These are phyloP conservation scores for Cystoisospora suis DNA, from an alignment of 169 alveolate species.

Conservation along the genomic window DNA sequence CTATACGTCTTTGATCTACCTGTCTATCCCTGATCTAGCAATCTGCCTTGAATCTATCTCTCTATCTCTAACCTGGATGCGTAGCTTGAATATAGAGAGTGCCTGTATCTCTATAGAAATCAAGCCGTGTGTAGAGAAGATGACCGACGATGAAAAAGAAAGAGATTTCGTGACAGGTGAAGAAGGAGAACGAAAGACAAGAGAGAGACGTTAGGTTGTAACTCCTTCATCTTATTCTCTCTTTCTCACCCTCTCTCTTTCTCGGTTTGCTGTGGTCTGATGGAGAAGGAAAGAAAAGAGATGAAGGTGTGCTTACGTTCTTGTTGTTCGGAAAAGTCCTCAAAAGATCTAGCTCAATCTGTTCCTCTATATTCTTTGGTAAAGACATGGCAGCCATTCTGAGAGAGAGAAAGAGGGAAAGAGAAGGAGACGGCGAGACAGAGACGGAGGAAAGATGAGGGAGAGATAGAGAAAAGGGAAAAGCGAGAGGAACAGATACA, in stretches of 20 bases:
- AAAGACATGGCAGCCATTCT: conserved; percentile 75
- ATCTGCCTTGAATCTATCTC: too few species aligned
- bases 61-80: too few species aligned
- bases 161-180: too few species aligned
- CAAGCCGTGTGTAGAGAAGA: too few species aligned
- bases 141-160: too few species aligned
- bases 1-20: too few species aligned
- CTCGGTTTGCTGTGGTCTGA: background rate
- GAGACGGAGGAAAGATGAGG: background rate
- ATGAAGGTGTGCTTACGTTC: conserved; percentile 64
- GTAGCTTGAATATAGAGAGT: too few species aligned
- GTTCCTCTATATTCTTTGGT: conserved; percentile 75
- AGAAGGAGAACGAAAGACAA: too few species aligned
- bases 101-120: too few species aligned
- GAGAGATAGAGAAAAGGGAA: background rate
- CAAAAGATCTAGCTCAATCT: conserved; percentile 82
- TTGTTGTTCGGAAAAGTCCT: conserved; percentile 85
- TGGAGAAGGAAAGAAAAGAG: background rate
- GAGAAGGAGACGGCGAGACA: background rate
- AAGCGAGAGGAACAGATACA: background rate
- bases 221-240: background rate
- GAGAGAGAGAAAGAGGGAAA: background rate
- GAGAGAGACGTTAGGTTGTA: too few species aligned
- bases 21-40: too few species aligned
- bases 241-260: background rate